Evolutionary conservation across 2,329 filamentous ascomycete genomes (phyloP).

Genomic region (Dothistroma pini): DNA sequence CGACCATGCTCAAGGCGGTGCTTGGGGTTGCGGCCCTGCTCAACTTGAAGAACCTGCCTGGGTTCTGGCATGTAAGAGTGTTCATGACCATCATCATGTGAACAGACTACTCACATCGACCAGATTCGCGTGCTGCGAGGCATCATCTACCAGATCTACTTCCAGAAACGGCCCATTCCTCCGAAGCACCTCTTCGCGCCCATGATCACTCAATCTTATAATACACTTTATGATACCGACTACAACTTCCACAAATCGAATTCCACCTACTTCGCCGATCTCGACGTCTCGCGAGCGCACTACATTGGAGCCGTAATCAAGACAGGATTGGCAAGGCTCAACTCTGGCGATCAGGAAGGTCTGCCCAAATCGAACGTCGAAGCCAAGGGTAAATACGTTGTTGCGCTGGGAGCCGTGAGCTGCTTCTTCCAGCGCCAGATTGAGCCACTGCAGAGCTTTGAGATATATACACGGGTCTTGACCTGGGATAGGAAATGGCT

Average conservation of each 20-base stretch:
- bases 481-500: slow-evolving; percentile 52
- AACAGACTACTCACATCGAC: neutral
- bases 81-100: neutral
- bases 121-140: slow-evolving; percentile 47
- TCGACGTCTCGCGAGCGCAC: slow-evolving; percentile 79
- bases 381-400: slow-evolving; percentile 33
- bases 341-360: slow-evolving; percentile 35
- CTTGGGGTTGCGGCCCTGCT: slow-evolving; percentile 49
- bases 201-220: slow-evolving; percentile 62
- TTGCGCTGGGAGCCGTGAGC: slow-evolving; percentile 47
- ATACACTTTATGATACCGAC: slow-evolving; percentile 74
- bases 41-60: slow-evolving; percentile 72
- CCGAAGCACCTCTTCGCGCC: slow-evolving; percentile 69
- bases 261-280: slow-evolving; percentile 81
- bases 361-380: slow-evolving; percentile 30
- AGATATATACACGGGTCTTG: slow-evolving; percentile 48
- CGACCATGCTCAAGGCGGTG: slow-evolving; percentile 22
- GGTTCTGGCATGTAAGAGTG: slow-evolving; percentile 66
- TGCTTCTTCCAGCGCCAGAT: slow-evolving; percentile 50
- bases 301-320: slow-evolving; percentile 59
- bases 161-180: slow-evolving; percentile 38
- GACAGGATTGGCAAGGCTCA: slow-evolving; percentile 40
- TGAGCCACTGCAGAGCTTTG: slow-evolving; percentile 43
- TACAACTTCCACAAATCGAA: slow-evolving; percentile 83
- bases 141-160: slow-evolving; percentile 47